Evolutionary conservation across 2,329 filamentous ascomycete genomes (phyloP), one percentile per base, ranked within the genome.

Genomic region (Clonostachys chloroleuca): DNA sequence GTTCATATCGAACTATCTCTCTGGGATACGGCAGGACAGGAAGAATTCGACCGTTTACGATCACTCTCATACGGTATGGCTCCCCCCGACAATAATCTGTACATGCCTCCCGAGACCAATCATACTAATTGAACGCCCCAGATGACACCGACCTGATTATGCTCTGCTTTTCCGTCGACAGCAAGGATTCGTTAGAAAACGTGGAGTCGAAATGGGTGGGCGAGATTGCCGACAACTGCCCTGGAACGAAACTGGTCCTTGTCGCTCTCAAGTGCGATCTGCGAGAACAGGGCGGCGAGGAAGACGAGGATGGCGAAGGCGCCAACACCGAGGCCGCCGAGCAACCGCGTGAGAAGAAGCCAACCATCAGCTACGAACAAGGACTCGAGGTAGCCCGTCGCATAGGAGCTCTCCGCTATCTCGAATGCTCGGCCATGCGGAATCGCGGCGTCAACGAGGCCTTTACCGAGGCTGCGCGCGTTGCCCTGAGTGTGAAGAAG

Each of bases 371-470:
- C 61, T 97, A 96, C 70, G 87, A 95, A 61, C 84, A 95, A 62
- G 92, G 92, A 4, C 77, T 97, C 45, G 90, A 92, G 54, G 92
- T 96, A 40, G 92, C 92, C 37, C 84, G 92, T 63, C 85, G 87
- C 66, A 95, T 97, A 69, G 88, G 91, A 58, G 94, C 94, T 7
- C 78, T 96, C 62, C 84, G 95, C 62, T 99, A 99, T 66, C 81
- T 99, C 47, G 94, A 99, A 77, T 99, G 94, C 75, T 97, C 94
- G 36, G 94, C 94, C 48, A 97, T 97, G 84, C 87, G 92, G 71
- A 99, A 99, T 70, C 83, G 94, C 44, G 94, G 94, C 51, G 95
- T 99, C 62, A 96, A 97, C 69, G 94, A 99, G 70, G 94, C 94
- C 40, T 99, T 99, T 62, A 97, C 94, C 39, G 94, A 99, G 74